A percentile compares a stretch with the other conserved stretches of the same genome.
phyloP scores from a whole-genome alignment of 2,329 filamentous ascomycete species.

The Huntiella savannae region DNA sequence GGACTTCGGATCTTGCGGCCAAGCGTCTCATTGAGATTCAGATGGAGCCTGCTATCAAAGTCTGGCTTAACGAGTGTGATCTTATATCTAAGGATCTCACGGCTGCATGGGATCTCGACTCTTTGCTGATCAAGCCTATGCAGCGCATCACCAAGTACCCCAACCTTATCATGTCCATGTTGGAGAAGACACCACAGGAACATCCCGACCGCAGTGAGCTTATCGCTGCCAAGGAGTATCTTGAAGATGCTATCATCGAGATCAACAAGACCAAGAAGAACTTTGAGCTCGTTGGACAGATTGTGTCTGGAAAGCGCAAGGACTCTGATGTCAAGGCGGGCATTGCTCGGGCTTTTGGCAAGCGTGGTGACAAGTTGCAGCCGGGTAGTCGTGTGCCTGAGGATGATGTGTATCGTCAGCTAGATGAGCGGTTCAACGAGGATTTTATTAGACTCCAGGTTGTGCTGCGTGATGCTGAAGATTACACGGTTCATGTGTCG shows the following conservation, averaged over 20 bases:
- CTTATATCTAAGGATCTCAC: conserved; percentile 84
- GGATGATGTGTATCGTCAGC: conserved; percentile 60
- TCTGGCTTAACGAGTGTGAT: conserved; percentile 89
- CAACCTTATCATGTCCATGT: conserved; percentile 60
- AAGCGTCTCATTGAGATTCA: conserved; percentile 44
- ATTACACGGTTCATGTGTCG: conserved; percentile 65
- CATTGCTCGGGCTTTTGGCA: conserved; percentile 74
- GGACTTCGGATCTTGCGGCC: conserved; percentile 42
- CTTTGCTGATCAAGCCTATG: conserved; percentile 90
- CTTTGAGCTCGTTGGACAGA: conserved; percentile 77
- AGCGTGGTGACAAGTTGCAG: conserved; percentile 69
- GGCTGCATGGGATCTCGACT: conserved; percentile 84
- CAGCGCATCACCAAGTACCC: conserved; percentile 91
- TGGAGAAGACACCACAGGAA: conserved; percentile 58
- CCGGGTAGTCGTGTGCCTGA: conserved; percentile 42
- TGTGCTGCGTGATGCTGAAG: conserved; percentile 82
- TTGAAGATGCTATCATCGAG: conserved; percentile 54
- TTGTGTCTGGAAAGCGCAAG: conserved; percentile 61
- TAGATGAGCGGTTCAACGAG: conserved; percentile 75
- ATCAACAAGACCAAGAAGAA: conserved; percentile 96
- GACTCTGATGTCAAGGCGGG: conserved; percentile 75
- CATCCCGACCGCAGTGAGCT: conserved; percentile 67
- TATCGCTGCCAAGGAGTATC: conserved; percentile 27
- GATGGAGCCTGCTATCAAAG: conserved; percentile 43
- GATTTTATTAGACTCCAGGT: conserved; percentile 87